These are phyloP conservation scores for Blastomyces gilchristii DNA, from an alignment of 2,329 filamentous ascomycete species.

Conservation along the genomic window DNA sequence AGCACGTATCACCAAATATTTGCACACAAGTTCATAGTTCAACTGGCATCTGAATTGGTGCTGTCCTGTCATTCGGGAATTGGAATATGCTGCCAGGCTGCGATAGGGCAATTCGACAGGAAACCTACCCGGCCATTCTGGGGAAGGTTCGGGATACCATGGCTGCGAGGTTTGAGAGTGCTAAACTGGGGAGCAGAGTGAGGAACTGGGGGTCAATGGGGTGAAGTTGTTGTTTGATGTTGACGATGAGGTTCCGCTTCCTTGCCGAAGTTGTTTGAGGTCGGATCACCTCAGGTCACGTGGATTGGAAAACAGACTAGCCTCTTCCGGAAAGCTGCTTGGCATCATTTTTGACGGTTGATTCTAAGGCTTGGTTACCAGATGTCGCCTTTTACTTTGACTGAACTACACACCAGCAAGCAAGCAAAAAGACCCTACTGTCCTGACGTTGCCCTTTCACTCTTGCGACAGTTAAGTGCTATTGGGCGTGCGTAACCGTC, in stretches of 20 bases:
- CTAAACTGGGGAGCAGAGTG: constrained; percentile 5
- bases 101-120: not conserved
- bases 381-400: not conserved
- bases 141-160: constrained; percentile 36
- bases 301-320: not conserved
- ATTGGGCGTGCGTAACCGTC: not conserved
- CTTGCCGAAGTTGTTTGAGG: not conserved
- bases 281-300: constrained; percentile 6
- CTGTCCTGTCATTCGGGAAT: not conserved
- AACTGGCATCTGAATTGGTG: not conserved
- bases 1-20: constrained; percentile 14
- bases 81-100: not conserved
- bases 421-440: not conserved
- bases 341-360: not conserved
- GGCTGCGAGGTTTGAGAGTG: constrained; percentile 23
- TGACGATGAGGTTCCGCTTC: not conserved
- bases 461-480: too few relatives aligned
- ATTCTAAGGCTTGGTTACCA: too few relatives aligned
- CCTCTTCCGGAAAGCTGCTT: not conserved
- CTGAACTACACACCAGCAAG: not conserved
- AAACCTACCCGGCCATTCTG: constrained; percentile 36
- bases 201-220: constrained; percentile 21
- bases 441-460: not conserved
- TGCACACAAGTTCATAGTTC: not conserved
- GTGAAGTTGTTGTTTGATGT: not conserved